Base-by-base conservation (phyloP, 2,329 filamentous ascomycete genomes). In the Pyricularia sp. region DNA sequence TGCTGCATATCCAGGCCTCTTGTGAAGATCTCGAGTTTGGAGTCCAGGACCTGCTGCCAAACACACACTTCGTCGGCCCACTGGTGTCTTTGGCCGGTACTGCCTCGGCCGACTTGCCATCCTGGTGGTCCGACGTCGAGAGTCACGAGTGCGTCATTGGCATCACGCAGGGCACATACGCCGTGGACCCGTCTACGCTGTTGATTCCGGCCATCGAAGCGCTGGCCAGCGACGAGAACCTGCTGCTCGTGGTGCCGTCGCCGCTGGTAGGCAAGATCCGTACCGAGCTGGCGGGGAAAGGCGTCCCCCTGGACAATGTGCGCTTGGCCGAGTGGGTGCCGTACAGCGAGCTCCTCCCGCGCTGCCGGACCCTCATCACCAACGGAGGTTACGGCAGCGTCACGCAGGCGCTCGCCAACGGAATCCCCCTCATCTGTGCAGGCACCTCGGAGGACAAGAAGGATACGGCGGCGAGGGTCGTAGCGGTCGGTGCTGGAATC, bases 1-100 rank as follows among this genome's bases (percentile, higher is more conserved):
- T 76, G 69, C 72, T 81, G 68, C 79, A 81, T 69, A 78, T 81
- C 23, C 78, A 79, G 36, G 69, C 69, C 65, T 71, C 68, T n/a
- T 72, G 70, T 59, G 70, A 71, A 12, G 63, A 69, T 1, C 72
- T 74, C 3, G 73, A 74, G 55, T 12, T 36, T 25, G 64, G 31
- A 9, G 31, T 17, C n/a, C 26, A 26, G 30, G 31, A 23, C 23
- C 6, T 31, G 30, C 64, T 65, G 31, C 70, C 70, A 3, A 67
- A 65, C 2, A 68, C 74, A 1, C 68, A 63, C 6, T 73, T 73
- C 65, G 70, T 74, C 2, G 69, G 42, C 2, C 70, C 61, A 3
- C 70, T 67, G n/a, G 36, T 66, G 17, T 64, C 71, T 11, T 28
- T 64, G 0, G 68, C 42, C 68, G 42, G 66, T 23, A 58, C 61